Evolutionary conservation across 2,329 filamentous ascomycete species (phyloP), one percentile per base, ranked within the genome.

Genomic region (Trichoderma guizhouense): DNA sequence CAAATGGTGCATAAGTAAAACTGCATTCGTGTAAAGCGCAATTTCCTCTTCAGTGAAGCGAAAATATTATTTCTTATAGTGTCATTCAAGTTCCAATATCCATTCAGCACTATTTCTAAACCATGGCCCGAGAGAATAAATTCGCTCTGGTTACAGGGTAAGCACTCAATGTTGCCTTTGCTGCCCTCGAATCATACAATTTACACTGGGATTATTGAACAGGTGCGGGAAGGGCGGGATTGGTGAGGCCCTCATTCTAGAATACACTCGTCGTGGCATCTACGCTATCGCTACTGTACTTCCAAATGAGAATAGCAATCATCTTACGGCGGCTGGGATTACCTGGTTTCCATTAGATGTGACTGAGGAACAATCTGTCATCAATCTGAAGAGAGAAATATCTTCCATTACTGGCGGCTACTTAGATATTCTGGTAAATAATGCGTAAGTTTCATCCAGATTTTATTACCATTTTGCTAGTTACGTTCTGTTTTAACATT

Each of bases 281-380:
- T 77, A 76, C 36, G 80, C 82, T 57, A 79, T 81, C 63, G 80
- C 80, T 7, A 81, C 81, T 2, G 78, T 78, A 3, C 76, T 80
- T 2, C 72, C 76, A n/a, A 72, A 75, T 2, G 69, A 71, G 18
- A 70, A 65, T 26, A 63, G 61, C 12, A 73, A 75, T 60, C 78
- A 79, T 51, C 74, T 82, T 28, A 58, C 72, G 2, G 69, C 74
- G 6, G 73, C 80, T 14, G 67, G 73, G 3, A 72, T 74, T 2
- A 72, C 76, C n/a, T 72, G 75, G 18, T 75, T 83, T 12, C 47
- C 74, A 1, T 75, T 83, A 1, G 81, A 83, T 53, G 79, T 83
- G 3, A 78, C 77, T 3, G 75, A 74, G 11, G 66, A 66, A 1
- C 72, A 75, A 4, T 80, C 77, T 14, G 76, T 83, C 18, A 69